These are phyloP conservation scores for Erythrobasidium yunnanense DNA, from an alignment of 768 basidiomycete species.

Conservation along the genomic window DNA sequence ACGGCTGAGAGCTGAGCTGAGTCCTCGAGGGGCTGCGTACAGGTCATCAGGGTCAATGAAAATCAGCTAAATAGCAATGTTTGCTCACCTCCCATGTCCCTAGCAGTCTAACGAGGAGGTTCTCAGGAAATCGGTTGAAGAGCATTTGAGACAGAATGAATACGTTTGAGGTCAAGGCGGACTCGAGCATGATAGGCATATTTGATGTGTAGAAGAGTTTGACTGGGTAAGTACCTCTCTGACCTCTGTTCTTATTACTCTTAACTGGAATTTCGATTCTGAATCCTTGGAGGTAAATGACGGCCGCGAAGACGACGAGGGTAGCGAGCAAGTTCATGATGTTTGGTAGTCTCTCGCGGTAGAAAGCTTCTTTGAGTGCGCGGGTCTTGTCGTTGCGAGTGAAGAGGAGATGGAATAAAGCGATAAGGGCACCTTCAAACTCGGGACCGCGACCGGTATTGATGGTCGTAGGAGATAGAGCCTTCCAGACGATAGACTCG, in stretches of 20 bases:
- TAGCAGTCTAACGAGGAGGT: conserved; percentile 75
- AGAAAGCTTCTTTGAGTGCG: conserved; percentile 93
- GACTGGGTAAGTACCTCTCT: conserved; percentile 86
- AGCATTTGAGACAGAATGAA: conserved; percentile 97
- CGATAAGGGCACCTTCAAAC: conserved; percentile 92
- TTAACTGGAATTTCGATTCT: conserved; percentile 97
- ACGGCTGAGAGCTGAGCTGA: conserved; percentile 80
- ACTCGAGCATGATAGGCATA: conserved; percentile 99
- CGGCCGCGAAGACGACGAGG: conserved; percentile 75
- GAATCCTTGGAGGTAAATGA: conserved; percentile 99
- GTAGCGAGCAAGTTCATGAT: conserved; percentile 96
- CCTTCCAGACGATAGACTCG: conserved; percentile 99
- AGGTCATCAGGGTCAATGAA: background rate
- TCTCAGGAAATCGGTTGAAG: conserved; percentile 74
- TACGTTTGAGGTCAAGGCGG: conserved; percentile 80
- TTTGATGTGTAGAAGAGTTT: conserved; percentile 98
- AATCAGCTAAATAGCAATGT: background rate
- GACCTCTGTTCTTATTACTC: conserved; percentile 90
- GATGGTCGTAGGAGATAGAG: conserved; percentile 93
- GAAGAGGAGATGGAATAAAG: conserved; percentile 93
- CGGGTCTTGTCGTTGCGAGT: conserved; percentile 98
- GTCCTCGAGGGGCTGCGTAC: conserved; percentile 71
- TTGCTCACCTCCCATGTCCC: conserved; percentile 90
- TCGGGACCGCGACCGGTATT: conserved; percentile 97
- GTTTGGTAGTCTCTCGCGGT: conserved; percentile 91